Base-by-base conservation (phyloP, 2,329 filamentous ascomycete genomes). In the Trichoderma koningii region DNA sequence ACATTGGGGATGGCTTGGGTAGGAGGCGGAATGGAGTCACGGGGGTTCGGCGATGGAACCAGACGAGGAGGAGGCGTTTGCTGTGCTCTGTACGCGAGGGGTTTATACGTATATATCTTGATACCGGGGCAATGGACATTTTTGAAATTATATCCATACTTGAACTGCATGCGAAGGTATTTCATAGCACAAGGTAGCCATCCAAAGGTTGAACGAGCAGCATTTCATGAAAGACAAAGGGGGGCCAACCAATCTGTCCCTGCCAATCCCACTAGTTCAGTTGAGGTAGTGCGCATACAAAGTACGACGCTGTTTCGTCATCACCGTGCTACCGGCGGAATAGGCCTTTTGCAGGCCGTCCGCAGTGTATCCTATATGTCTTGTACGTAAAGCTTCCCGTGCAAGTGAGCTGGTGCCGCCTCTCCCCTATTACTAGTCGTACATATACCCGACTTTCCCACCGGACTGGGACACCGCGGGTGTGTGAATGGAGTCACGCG, bases 11-110 rank as follows among this genome's bases (percentile, higher is more conserved):
- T 17, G 59, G 41, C 26, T 55, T 55, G 59, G 59, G 55, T 38
- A 48, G 42, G 55, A 48, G 42, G 30, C 55, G n/a, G 7, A 23
- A 57, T 5, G 12, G 57, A 38, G 34, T 38, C 14, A 23, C 34
- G 14, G 14, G 42, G 42, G 17, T 17, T 19, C 15, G 55, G 55
- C 55, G 55, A 48, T 5, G 55, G 30, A 59, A 59, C 34, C 34
- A 38, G 34, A 38, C 28, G 14, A 30, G 55, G 55, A 9, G 59
- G 55, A 6, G 41, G 50, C 28, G 50, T 63, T 52, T 52, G 47
- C 44, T 63, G 48, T 41, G 59, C 14, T 42, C 17, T 34, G 19
- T 53, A 15, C 42, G 42, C 23, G 50, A 63, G 41, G 17, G 28
- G 23, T 17, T 12, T 23, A 10, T 62, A 23, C 51, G 57, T 41